Conservation (phyloP, 2,329 filamentous ascomycete genomes). For the Paraphoma sp. region DNA sequence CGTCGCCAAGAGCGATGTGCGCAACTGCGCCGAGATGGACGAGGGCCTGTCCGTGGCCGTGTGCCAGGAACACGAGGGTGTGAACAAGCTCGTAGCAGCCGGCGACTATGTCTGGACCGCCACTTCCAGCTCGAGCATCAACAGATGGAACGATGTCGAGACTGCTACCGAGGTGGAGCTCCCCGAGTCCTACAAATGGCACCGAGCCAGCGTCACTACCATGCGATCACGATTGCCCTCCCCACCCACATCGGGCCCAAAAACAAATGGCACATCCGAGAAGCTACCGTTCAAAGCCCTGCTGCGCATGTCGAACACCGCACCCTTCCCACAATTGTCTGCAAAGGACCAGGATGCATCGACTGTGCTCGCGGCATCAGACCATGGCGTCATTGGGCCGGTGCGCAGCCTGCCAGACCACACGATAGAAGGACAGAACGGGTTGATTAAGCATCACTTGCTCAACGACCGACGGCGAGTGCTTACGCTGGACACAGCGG, state of each 20-base stretch:
- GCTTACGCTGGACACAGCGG: slow-evolving; percentile 90
- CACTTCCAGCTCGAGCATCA: slow-evolving; percentile 88
- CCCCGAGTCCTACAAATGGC: slow-evolving; percentile 55
- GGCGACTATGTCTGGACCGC: slow-evolving; percentile 88
- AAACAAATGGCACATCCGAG: slow-evolving; percentile 47
- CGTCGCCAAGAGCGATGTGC: slow-evolving; percentile 94
- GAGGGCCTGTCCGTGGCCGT: slow-evolving; percentile 90
- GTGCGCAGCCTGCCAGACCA: slow-evolving; percentile 55
- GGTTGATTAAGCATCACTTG: slow-evolving; percentile 89
- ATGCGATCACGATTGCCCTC: slow-evolving; percentile 51
- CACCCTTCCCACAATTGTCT: slow-evolving; percentile 69
- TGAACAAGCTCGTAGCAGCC: slow-evolving; percentile 68
- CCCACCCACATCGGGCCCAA: slow-evolving; percentile 41
- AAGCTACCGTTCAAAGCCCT: slow-evolving; percentile 80
- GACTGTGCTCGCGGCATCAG: slow-evolving; percentile 56
- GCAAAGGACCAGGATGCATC: slow-evolving; percentile 63
- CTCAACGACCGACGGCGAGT: slow-evolving; percentile 90
- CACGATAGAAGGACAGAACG: slow-evolving; percentile 89
- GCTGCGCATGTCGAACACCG: slow-evolving; percentile 83
- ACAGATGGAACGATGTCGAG: slow-evolving; percentile 87
- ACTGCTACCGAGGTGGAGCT: slow-evolving; percentile 73
- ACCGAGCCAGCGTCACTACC: slow-evolving; percentile 62
- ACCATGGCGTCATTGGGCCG: slow-evolving; percentile 42
- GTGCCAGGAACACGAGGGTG: slow-evolving; percentile 87
- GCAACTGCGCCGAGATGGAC: slow-evolving; percentile 77